Conservation (phyloP, 2,329 filamentous ascomycete species). For the Didymellaceae sp. region DNA sequence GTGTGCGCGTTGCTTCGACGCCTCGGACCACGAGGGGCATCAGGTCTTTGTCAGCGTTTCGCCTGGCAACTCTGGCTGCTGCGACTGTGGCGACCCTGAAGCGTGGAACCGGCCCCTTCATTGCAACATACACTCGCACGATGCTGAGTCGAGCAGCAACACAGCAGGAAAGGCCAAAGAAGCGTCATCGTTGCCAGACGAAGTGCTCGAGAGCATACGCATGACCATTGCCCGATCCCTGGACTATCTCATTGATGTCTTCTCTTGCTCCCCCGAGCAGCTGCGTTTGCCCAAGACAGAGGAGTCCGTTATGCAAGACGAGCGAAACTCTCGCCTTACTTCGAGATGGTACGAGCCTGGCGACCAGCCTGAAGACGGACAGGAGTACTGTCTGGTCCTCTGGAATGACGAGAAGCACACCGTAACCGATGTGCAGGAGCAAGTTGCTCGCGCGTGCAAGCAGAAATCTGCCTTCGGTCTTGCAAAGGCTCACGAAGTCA, state of each 20-base stretch:
- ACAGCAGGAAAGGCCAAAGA: conserved; percentile 65
- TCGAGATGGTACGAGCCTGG: conserved; percentile 72
- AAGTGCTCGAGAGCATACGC: conserved; percentile 77
- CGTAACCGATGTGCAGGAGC: conserved; percentile 84
- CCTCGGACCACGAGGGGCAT: conserved; percentile 92
- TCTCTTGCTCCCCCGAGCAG: conserved; percentile 97
- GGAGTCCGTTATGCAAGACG: conserved; percentile 81
- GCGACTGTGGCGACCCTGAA: conserved; percentile 94
- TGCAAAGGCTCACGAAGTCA: conserved; percentile 82
- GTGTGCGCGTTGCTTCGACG: conserved; percentile 92
- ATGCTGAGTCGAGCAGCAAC: conserved; percentile 40
- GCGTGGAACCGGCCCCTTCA: conserved; percentile 88
- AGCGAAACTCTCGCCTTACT: conserved; percentile 76
- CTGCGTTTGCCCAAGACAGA: conserved; percentile 83
- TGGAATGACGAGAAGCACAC: conserved; percentile 99
- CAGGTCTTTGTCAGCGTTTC: conserved; percentile 89
- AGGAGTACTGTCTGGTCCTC: conserved; percentile 82
- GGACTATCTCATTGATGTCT: conserved; percentile 97
- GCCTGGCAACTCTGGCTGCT: conserved; percentile 91
- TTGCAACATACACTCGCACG: conserved; percentile 88
- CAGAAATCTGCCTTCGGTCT: conserved; percentile 73
- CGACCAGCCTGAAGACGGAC: conserved; percentile 66
- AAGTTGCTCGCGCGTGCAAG: conserved; percentile 87
- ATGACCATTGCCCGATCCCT: conserved; percentile 85
- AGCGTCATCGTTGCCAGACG: conserved; percentile 68